phyloP scores from a whole-genome alignment of 306 rosid species.

The Fragaria nilgerrensis region DNA sequence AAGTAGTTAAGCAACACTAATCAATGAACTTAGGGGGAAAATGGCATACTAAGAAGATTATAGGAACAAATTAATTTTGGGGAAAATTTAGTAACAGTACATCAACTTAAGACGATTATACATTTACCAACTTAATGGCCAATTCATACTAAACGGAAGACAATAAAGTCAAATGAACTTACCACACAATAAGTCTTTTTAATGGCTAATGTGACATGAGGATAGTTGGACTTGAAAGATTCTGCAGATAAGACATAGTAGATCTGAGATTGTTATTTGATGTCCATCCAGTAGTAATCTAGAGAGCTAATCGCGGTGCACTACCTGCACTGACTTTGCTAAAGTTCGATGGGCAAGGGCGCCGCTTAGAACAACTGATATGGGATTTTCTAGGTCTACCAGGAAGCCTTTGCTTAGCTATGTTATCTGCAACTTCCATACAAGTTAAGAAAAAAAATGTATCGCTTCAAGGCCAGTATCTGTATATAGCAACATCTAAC shows the following conservation, averaged over 20 bases:
- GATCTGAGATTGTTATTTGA: background rate
- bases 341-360: background rate
- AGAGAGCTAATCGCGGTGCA: background rate
- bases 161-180: background rate
- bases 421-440: background rate
- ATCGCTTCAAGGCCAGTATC: background rate
- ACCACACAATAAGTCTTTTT: background rate
- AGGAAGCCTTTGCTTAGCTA: background rate
- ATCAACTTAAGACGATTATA: too few species aligned
- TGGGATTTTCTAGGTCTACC: slow-evolving; percentile 9
- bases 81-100: too few species aligned
- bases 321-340: slow-evolving; percentile 4
- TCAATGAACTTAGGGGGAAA: background rate
- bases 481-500: background rate
- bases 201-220: background rate
- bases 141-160: background rate
- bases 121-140: background rate
- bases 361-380: background rate
- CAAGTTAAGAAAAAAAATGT: too few species aligned
- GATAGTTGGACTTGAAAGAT: slow-evolving; percentile 9
- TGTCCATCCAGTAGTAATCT: background rate
- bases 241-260: background rate
- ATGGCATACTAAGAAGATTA: background rate
- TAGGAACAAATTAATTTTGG: background rate
- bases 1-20: background rate